phyloP scores from a whole-genome alignment of 2,329 filamentous ascomycete genomes.

The Stenocarpella maydis region DNA sequence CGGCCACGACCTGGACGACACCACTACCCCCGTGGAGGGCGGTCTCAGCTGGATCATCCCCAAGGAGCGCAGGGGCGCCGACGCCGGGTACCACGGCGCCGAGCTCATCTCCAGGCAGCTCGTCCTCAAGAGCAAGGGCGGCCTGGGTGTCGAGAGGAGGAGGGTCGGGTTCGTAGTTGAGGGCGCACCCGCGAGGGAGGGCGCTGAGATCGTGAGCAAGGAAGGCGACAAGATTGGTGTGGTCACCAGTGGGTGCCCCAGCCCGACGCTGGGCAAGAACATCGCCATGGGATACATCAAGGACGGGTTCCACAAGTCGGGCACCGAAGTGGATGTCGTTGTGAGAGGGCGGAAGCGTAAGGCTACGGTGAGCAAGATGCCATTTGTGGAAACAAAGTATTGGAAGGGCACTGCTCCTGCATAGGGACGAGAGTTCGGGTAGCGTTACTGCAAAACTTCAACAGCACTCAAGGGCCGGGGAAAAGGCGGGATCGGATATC shows the following conservation, averaged over 20 bases:
- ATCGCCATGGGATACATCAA: constrained; percentile 95
- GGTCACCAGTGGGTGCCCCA: constrained; percentile 90
- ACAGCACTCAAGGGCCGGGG: neutral
- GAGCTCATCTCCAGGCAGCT: constrained; percentile 81
- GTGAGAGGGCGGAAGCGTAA: constrained; percentile 80
- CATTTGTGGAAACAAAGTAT: constrained; percentile 84
- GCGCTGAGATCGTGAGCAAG: constrained; percentile 76
- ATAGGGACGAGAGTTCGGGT: constrained; percentile 13
- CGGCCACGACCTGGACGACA: constrained; percentile 93
- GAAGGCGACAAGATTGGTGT: constrained; percentile 75
- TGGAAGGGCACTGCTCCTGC: constrained; percentile 55
- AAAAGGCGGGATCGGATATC: neutral
- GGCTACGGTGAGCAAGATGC: constrained; percentile 86
- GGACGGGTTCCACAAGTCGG: constrained; percentile 82
- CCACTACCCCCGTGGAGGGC: constrained; percentile 67
- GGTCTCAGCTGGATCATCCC: constrained; percentile 81
- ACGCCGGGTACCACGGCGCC: constrained; percentile 84
- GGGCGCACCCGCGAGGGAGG: constrained; percentile 89
- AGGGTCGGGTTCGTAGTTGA: constrained; percentile 84
- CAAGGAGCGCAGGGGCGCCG: constrained; percentile 72
- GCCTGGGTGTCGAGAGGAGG: constrained; percentile 72
- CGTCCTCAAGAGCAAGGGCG: constrained; percentile 75
- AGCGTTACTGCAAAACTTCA: neutral
- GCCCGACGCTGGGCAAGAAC: constrained; percentile 85
- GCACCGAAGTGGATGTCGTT: constrained; percentile 80